phyloP scores from a whole-genome alignment of 2,329 filamentous ascomycete species.

The Aspergillus brasiliensis region DNA sequence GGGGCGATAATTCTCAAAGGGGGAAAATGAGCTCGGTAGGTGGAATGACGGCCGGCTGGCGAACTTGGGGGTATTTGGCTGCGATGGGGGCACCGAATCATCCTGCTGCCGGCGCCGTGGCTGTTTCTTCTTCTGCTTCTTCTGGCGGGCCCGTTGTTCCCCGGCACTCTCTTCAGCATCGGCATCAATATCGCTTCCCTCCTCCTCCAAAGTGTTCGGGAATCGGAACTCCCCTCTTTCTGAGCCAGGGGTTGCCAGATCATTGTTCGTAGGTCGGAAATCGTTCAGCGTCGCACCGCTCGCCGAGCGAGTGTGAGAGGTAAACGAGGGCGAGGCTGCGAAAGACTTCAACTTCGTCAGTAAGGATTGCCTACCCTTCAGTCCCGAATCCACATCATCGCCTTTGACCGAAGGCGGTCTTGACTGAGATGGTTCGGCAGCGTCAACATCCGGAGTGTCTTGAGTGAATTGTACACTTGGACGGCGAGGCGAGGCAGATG shows the following conservation, averaged over 20 bases:
- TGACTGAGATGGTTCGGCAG: slow-evolving; percentile 55
- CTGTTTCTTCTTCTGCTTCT: slow-evolving; percentile 63
- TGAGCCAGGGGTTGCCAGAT: slow-evolving; percentile 49
- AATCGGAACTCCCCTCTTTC: slow-evolving; percentile 54
- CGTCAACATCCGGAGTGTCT: slow-evolving; percentile 52
- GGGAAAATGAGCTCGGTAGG: slow-evolving; percentile 49
- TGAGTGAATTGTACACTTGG: slow-evolving; percentile 77
- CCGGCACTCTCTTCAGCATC: slow-evolving; percentile 87
- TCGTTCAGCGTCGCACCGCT: slow-evolving; percentile 51
- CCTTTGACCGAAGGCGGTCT: slow-evolving; percentile 66
- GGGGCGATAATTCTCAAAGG: slow-evolving; percentile 49
- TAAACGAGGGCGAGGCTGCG: slow-evolving; percentile 56
- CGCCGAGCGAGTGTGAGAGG: slow-evolving; percentile 52
- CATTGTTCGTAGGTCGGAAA: slow-evolving; percentile 40
- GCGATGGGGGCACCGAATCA: slow-evolving; percentile 59
- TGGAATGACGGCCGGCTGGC: slow-evolving; percentile 41
- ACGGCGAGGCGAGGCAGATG: slow-evolving; percentile 49
- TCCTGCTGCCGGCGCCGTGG: slow-evolving; percentile 60
- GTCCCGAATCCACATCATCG: slow-evolving; percentile 61
- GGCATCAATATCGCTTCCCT: slow-evolving; percentile 71
- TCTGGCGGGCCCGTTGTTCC: slow-evolving; percentile 61
- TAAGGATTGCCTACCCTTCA: slow-evolving; percentile 65
- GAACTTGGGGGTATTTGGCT: slow-evolving; percentile 67
- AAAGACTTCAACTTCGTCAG: slow-evolving; percentile 79
- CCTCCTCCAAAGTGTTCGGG: slow-evolving; percentile 58